Evolutionary conservation across 495 filamentous ascomycete species (phyloP).

Genomic region (Bacidia gigantensis): DNA sequence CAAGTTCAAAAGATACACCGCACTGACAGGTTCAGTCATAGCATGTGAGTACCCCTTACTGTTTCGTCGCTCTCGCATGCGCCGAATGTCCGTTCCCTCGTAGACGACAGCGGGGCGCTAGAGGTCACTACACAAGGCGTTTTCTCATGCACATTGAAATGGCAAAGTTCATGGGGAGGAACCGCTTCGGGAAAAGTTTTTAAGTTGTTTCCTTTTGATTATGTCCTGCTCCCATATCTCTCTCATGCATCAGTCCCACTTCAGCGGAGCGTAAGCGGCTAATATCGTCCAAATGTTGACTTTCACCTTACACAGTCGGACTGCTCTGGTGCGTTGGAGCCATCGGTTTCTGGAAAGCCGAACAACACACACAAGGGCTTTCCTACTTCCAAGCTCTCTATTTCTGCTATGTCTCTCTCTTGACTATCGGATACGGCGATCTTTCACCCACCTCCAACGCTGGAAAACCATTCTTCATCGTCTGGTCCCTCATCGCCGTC

Average conservation of each 20-base stretch:
- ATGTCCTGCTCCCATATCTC: no score
- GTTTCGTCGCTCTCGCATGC: not conserved
- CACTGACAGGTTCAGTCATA: conserved; percentile 51
- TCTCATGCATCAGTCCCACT: no score
- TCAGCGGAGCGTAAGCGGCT: no score
- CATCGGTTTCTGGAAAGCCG: conserved; percentile 51
- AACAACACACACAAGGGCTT: conserved; percentile 43
- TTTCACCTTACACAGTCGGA: conserved; percentile 16
- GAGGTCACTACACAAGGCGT: not conserved
- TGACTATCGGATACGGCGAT: conserved; percentile 89
- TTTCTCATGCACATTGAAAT: not conserved
- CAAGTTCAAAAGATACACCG: conserved; percentile 51
- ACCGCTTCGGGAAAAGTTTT: not conserved
- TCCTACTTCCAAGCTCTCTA: conserved; percentile 69
- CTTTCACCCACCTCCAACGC: conserved; percentile 57
- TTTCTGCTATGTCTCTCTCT: conserved; percentile 65
- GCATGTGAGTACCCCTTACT: conserved; percentile 39
- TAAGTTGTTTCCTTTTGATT: no score
- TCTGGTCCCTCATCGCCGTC: conserved; percentile 60
- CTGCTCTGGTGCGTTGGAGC: conserved; percentile 75
- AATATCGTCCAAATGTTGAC: conserved; percentile 15
- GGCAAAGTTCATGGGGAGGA: no score
- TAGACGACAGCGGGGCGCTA: no score
- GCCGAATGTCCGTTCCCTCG: no score
- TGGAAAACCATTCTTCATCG: conserved; percentile 73